Evolutionary conservation across 495 filamentous ascomycete genomes (phyloP).

Genomic region (Venustampulla echinocandica): DNA sequence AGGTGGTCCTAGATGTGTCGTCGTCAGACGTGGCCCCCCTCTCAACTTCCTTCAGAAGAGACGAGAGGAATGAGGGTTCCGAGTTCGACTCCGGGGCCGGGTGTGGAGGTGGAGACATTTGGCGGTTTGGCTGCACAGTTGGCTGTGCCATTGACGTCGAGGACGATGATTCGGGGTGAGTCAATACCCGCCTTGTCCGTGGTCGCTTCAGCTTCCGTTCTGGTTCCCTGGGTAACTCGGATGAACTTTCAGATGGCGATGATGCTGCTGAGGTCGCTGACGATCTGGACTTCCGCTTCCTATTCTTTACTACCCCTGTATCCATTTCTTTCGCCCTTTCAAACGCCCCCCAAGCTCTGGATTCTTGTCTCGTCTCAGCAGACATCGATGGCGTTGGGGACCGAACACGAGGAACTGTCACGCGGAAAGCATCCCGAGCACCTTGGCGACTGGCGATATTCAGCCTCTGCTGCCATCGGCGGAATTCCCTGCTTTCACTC

Average conservation of each 20-base stretch:
- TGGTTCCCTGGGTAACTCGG: conserved; percentile 44
- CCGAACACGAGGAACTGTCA: conserved; percentile 27
- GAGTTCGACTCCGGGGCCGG: conserved; percentile 32
- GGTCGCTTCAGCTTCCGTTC: conserved; percentile 79
- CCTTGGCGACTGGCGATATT: conserved; percentile 72
- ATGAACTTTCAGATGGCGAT: conserved; percentile 47
- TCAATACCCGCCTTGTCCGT: conserved; percentile 51
- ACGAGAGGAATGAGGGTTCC: conserved; percentile 64
- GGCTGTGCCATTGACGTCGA: conserved; percentile 34
- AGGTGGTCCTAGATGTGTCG: conserved; percentile 39
- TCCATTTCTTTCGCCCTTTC: conserved; percentile 72
- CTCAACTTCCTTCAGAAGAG: conserved; percentile 80
- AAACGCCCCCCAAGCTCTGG: conserved; percentile 79
- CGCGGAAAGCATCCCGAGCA: conserved; percentile 56
- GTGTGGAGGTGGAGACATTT: conserved; percentile 27
- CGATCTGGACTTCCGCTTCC: conserved; percentile 72
- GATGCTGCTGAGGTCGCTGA: conserved; percentile 60
- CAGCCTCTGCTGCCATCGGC: conserved; percentile 70
- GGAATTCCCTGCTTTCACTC: conserved; percentile 56
- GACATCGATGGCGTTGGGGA: conserved; percentile 38
- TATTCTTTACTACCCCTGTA: conserved; percentile 32
- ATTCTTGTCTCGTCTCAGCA: conserved; percentile 67
- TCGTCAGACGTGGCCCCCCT: conserved; percentile 49
- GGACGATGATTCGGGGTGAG: conserved; percentile 36
- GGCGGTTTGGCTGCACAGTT: conserved; percentile 12